A percentile compares a stretch with the other conserved stretches of the same genome.
These are phyloP conservation scores for Ustilago crameri DNA, from an alignment of 1,284 basidiomycete species.

Conservation along the genomic window DNA sequence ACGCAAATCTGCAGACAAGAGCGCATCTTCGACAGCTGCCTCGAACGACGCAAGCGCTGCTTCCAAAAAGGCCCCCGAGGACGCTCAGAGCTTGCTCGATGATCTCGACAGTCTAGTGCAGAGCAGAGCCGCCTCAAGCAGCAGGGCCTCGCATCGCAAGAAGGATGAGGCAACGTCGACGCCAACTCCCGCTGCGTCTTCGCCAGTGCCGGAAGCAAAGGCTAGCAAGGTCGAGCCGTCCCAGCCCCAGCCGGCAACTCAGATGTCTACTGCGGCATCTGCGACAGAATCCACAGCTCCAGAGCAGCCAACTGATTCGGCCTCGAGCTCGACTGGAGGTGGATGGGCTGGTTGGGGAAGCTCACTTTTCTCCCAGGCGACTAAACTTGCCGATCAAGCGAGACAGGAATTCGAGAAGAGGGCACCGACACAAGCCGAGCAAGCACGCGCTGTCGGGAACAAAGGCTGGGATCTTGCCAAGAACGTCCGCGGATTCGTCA, in stretches of 20 bases:
- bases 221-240: not conserved
- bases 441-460: constrained; percentile 39
- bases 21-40: constrained; percentile 7
- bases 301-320: constrained; percentile 52
- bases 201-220: constrained; percentile 5
- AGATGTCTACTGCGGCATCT: not conserved
- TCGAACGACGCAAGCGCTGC: constrained; percentile 6
- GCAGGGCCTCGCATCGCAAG: constrained; percentile 32
- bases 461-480: constrained; percentile 59
- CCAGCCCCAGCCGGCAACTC: not conserved
- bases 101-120: constrained; percentile 67
- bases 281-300: constrained; percentile 66
- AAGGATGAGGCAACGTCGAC: constrained; percentile 24
- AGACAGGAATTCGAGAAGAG: constrained; percentile 64
- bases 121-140: constrained; percentile 46
- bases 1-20: constrained; percentile 33
- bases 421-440: constrained; percentile 44
- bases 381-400: constrained; percentile 65
- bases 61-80: constrained; percentile 40
- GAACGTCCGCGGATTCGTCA: constrained; percentile 57
- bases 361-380: constrained; percentile 71
- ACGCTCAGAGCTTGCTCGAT: constrained; percentile 66
- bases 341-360: constrained; percentile 75
- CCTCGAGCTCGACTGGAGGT: constrained; percentile 78
- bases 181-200: not conserved